Base-by-base conservation (phyloP, 2,329 filamentous ascomycete species). In the Periconia sp. region DNA sequence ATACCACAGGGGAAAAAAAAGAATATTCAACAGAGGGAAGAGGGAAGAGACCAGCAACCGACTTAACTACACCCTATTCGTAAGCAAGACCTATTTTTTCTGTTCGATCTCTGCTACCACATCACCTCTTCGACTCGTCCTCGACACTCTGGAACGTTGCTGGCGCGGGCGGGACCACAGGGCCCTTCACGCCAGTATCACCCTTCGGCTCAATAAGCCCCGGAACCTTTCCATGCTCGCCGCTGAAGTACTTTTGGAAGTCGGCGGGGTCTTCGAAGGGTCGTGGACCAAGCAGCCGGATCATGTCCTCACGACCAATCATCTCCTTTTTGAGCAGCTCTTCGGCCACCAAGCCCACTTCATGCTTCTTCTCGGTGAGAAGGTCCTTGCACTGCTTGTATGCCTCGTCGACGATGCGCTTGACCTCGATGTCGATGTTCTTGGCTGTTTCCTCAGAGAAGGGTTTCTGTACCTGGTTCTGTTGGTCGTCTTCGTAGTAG, bases 391-490 rank as follows among this genome's bases (percentile, higher is more conserved):
- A 99, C 76, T 94, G 88, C 74, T 89, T 85, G 81, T 99, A 96
- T 1, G 94, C 94, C 71, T 94, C 86, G 59, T 95, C 91, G 50
- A 99, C 87, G 64, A 99, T 96, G 50, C 91, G 85, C 62, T 91
- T 87, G 57, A 99, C 93, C 77, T 99, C 94, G 41, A 82, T 77
- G 71, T 99, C 94, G 72, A 99, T 99, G 62, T 88, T 88, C 72
- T 92, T 90, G 17, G 92, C 94, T 2, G 94, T 99, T 49, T 91
- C 82, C 79, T 99, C 94, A 19, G 91, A 93, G 77, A 97, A 99
- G 0, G 94, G 94, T 80, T 99, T 99, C 72, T 92, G 87, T 55
- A 97, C 77, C 69, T 90, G 87, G 72, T 90, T 89, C 59, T 89
- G 84, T 68, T 91, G 83, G 71, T 90, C 89, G 62, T 88, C 85